Conservation (phyloP, 257 asterid species). For the Dorcoceras hygrometricum region DNA sequence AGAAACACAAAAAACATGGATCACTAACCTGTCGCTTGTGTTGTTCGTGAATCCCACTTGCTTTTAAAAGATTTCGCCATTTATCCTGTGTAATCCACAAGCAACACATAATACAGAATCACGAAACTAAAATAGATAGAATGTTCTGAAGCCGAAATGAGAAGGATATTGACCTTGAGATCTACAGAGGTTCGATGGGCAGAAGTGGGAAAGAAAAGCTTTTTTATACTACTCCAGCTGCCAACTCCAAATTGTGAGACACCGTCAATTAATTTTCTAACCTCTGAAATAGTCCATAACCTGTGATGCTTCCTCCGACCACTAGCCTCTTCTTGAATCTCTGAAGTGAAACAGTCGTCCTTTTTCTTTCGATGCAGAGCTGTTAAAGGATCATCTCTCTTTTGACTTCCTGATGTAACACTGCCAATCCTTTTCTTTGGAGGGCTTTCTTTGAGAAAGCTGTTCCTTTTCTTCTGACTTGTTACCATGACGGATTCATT, state of each 20-base stretch:
- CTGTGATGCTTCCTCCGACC: constrained; percentile 78
- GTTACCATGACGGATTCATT: constrained; percentile 22
- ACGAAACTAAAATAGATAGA: neutral
- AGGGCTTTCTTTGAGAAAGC: constrained; percentile 13
- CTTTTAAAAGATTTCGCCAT: constrained; percentile 97
- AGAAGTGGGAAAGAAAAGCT: constrained; percentile 67
- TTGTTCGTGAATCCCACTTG: constrained; percentile 62
- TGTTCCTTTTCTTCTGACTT: constrained; percentile 36
- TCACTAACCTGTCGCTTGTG: constrained; percentile 48
- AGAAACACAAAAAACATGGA: neutral
- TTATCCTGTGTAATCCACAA: constrained; percentile 60
- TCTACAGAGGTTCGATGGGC: constrained; percentile 88
- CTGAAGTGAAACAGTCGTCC: neutral
- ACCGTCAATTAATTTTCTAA: constrained; percentile 73
- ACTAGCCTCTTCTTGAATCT: constrained; percentile 33
- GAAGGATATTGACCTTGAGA: constrained; percentile 60
- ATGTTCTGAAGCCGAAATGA: neutral
- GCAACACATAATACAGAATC: neutral
- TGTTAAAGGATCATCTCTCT: constrained; percentile 13
- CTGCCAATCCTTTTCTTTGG: constrained; percentile 27
- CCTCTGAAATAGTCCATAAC: constrained; percentile 67
- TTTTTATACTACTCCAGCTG: constrained; percentile 88
- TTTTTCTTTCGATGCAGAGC: neutral
- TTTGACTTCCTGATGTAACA: constrained; percentile 12
- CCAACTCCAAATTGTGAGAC: constrained; percentile 92